Conservation (phyloP, 1,284 basidiomycete species). For the Dichomitus squalens region DNA sequence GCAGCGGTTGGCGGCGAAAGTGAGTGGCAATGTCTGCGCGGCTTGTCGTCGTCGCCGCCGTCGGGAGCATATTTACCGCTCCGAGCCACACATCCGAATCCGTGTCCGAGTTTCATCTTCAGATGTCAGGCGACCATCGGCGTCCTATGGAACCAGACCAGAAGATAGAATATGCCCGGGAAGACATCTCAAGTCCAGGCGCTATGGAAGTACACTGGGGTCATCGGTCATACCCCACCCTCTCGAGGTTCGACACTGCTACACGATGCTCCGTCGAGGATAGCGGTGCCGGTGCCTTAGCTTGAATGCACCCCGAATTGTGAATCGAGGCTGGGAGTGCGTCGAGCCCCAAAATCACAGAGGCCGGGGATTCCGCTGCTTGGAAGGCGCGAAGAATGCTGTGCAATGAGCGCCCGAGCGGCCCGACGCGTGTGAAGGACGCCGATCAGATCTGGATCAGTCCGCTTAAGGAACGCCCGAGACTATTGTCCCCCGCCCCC, state of each 20-base stretch:
- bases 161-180: too few relatives aligned
- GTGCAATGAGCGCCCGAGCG: slow-evolving; percentile 1
- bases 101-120: neutral
- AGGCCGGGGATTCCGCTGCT: neutral
- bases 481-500: slow-evolving; percentile 7
- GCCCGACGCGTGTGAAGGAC: slow-evolving; percentile 6
- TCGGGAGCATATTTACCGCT: neutral
- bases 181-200: neutral
- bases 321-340: neutral
- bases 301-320: slow-evolving; percentile 1
- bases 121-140: neutral
- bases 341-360: slow-evolving; percentile 12
- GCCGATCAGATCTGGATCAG: neutral
- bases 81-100: neutral
- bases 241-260: neutral
- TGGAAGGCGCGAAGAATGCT: slow-evolving; percentile 2
- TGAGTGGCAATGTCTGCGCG: neutral
- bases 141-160: neutral
- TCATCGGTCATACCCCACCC: too few relatives aligned
- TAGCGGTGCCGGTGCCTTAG: slow-evolving; percentile 2
- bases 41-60: neutral
- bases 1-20: neutral
- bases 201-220: neutral
- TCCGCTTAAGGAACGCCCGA: neutral
- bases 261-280: neutral